Evolutionary conservation across 345 rosid genomes (phyloP).

Genomic region (Carallia pectinifolia): DNA sequence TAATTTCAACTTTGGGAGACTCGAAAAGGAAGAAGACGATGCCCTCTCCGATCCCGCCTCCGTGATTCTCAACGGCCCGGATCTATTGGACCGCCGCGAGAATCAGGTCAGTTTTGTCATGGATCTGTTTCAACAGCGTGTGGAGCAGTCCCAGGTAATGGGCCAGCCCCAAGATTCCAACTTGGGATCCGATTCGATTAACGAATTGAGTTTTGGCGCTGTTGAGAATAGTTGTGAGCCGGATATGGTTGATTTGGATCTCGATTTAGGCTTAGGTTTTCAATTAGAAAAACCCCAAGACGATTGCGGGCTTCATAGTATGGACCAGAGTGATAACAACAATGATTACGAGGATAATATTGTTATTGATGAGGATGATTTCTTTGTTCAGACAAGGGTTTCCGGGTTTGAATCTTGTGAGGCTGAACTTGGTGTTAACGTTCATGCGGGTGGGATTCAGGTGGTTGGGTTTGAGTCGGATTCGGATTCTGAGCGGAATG

Average conservation of each 20-base stretch:
- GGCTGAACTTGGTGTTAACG: conserved; percentile 26
- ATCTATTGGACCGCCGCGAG: conserved; percentile 54
- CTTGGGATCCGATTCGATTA: conserved; percentile 18
- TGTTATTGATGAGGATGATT: conserved; percentile 36
- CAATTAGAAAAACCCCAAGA: conserved; percentile 36
- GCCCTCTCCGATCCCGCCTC: conserved; percentile 34
- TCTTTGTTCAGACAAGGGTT: conserved; percentile 50
- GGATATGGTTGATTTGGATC: conserved; percentile 37
- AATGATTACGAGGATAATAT: conserved; percentile 18
- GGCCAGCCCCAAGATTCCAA: neutral
- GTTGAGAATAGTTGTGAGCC: conserved; percentile 35
- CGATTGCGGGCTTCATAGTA: conserved; percentile 34
- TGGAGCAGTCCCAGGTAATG: conserved; percentile 69
- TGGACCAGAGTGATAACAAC: conserved; percentile 23
- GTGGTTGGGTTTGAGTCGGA: conserved; percentile 24
- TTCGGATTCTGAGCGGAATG: conserved; percentile 48
- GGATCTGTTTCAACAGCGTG: conserved; percentile 90
- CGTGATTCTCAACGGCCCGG: conserved; percentile 30
- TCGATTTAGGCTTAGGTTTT: conserved; percentile 48
- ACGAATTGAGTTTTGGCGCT: conserved; percentile 40
- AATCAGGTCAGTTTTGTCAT: conserved; percentile 73
- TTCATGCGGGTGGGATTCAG: conserved; percentile 35
- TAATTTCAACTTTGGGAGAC: conserved; percentile 1
- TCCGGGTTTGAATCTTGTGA: conserved; percentile 35
- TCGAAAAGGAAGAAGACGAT: conserved; percentile 9